Percentiles rank a stretch among this genome's conserved stretches.
Evolutionary conservation across 2,329 filamentous ascomycete species (phyloP).

Genomic region (Aspergillus udagawae): DNA sequence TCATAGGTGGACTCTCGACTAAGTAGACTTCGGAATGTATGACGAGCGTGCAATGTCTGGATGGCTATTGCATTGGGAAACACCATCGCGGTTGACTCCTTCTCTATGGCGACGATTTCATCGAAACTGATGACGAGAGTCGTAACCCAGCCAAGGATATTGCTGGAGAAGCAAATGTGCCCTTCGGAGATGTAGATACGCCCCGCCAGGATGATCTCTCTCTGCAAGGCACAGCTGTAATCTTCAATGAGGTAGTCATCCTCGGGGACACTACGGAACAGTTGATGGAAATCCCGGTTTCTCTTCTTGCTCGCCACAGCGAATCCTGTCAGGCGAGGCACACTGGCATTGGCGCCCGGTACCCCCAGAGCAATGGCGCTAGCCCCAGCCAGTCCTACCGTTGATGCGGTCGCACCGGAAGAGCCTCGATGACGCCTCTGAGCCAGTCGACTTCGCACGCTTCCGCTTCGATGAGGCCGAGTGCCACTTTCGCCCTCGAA

Average conservation of each 20-base stretch:
- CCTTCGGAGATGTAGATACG: constrained; percentile 95
- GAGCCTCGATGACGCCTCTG: constrained; percentile 75
- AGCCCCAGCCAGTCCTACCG: constrained; percentile 69
- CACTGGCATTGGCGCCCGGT: constrained; percentile 53
- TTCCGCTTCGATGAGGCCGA: constrained; percentile 60
- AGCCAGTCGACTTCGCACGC: constrained; percentile 62
- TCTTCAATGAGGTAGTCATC: constrained; percentile 98
- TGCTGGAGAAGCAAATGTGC: constrained; percentile 97
- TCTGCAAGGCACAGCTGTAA: constrained; percentile 92
- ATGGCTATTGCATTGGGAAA: constrained; percentile 98
- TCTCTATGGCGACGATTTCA: constrained; percentile 94
- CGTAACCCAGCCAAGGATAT: constrained; percentile 96
- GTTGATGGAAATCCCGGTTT: constrained; percentile 87
- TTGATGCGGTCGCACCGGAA: constrained; percentile 65
- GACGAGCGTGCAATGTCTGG: constrained; percentile 88
- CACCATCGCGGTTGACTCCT: constrained; percentile 88
- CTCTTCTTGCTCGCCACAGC: constrained; percentile 94
- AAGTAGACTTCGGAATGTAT: constrained; percentile 92
- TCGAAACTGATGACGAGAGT: constrained; percentile 98
- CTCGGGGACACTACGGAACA: constrained; percentile 95
- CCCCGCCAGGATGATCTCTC: constrained; percentile 91
- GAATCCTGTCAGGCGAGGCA: constrained; percentile 84
- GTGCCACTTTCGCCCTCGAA: constrained; percentile 58
- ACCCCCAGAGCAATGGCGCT: constrained; percentile 67
- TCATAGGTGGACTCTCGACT: constrained; percentile 96